Evolutionary conservation across 805 yeast genomes (phyloP).

Genomic region (Saccharomycopsis selenospora): DNA sequence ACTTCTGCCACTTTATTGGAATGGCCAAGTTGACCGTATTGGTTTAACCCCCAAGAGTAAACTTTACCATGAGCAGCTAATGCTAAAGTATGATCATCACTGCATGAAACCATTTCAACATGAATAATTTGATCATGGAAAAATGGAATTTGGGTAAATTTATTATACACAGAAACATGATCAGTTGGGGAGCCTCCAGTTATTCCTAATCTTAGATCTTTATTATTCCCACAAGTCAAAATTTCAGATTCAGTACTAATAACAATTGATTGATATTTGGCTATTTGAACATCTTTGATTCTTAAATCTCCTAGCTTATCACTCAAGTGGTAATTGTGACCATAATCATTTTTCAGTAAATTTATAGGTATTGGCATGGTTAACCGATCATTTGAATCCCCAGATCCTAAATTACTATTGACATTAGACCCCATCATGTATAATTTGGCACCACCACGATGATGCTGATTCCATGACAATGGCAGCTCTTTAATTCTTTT

Average conservation of each 20-base stretch:
- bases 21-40: conserved; percentile 57
- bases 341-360: conserved; percentile 22
- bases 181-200: background rate
- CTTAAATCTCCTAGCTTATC: conserved; percentile 35
- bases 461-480: conserved; percentile 36
- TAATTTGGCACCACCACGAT: conserved; percentile 51
- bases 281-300: conserved; percentile 41
- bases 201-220: conserved; percentile 67
- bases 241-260: conserved; percentile 46
- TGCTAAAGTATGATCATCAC: conserved; percentile 63
- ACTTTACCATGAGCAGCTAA: conserved; percentile 47
- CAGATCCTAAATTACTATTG: conserved; percentile 59
- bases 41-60: conserved; percentile 75
- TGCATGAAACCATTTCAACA: conserved; percentile 37
- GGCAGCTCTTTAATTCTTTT: conserved; percentile 6
- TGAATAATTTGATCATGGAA: conserved; percentile 30
- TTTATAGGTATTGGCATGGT: conserved; percentile 33
- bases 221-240: conserved; percentile 57
- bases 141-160: conserved; percentile 36
- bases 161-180: too few relatives aligned
- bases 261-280: conserved; percentile 60
- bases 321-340: conserved; percentile 21
- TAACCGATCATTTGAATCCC: conserved; percentile 49
- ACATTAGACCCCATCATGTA: conserved; percentile 57
- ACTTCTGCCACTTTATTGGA: conserved; percentile 35